Percentiles rank a stretch among this genome's conserved stretches.
Conservation (phyloP, 257 asterid species). For the Gynochthodes officinalis region DNA sequence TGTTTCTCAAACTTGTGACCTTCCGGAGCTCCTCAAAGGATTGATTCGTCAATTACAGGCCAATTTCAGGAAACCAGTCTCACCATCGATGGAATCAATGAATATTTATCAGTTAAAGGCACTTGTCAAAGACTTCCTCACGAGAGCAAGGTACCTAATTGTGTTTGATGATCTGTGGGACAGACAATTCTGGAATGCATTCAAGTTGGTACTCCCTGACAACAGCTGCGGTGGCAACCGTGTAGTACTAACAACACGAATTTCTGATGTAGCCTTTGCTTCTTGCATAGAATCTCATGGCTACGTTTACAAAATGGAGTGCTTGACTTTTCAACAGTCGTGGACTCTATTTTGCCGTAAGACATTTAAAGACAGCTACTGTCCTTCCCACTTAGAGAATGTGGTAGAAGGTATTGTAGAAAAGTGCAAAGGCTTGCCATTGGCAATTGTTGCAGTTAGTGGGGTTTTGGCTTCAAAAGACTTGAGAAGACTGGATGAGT, state of each 20-base stretch:
- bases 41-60: background rate
- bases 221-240: constrained; percentile 12
- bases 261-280: no score
- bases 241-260: no score
- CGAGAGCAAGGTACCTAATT: constrained; percentile 4
- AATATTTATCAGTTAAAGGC: no score
- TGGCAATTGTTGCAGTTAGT: no score
- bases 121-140: constrained; percentile 2
- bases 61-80: background rate
- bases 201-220: constrained; percentile 15
- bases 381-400: no score
- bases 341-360: no score
- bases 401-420: no score
- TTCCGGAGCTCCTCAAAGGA: no score
- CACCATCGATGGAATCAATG: constrained; percentile 1
- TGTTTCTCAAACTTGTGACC: constrained; percentile 1
- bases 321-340: constrained; percentile 16
- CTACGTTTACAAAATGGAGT: background rate
- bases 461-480: no score
- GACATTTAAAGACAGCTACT: no score
- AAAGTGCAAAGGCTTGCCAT: no score
- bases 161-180: constrained; percentile 25
- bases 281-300: no score
- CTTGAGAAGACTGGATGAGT: constrained; percentile 7
- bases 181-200: constrained; percentile 2